Conservation (phyloP, 352 stramenopile genomes). For the Pythium plurisporium region DNA sequence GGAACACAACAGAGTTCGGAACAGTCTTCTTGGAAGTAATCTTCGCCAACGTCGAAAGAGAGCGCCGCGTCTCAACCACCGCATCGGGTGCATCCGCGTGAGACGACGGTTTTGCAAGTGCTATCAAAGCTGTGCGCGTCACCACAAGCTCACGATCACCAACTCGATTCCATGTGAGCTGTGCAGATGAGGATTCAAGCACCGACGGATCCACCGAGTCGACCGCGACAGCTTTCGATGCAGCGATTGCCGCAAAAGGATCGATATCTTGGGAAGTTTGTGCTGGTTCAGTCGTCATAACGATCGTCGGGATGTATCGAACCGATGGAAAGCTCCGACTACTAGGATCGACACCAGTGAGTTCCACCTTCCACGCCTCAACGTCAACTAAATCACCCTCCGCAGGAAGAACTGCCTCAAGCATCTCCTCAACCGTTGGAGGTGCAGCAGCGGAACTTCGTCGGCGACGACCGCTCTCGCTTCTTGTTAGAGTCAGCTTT, state of each 20-base stretch:
- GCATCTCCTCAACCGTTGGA: constrained; percentile 6
- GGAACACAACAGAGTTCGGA: constrained; percentile 63
- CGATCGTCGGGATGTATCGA: constrained; percentile 26
- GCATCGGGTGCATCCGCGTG: constrained; percentile 26
- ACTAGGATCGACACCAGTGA: constrained; percentile 3
- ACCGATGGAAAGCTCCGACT: constrained; percentile 14
- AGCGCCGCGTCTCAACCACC: constrained; percentile 55
- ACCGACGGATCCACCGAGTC: constrained; percentile 5
- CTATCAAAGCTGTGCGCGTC: constrained; percentile 41
- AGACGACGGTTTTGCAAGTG: constrained; percentile 22
- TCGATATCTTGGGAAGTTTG: constrained; percentile 11
- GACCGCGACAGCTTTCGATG: constrained; percentile 11
- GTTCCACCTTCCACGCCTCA: constrained; percentile 19
- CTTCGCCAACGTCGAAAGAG: constrained; percentile 46
- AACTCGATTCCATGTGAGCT: constrained; percentile 29
- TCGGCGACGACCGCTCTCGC: constrained; percentile 15
- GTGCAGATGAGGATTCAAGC: constrained; percentile 7
- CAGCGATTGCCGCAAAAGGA: constrained; percentile 18
- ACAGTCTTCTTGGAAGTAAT: constrained; percentile 54
- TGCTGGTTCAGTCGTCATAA: constrained; percentile 4
- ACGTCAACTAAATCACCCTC: constrained; percentile 27
- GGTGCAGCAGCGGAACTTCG: constrained; percentile 15
- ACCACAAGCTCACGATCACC: constrained; percentile 71
- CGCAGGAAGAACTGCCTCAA: constrained; percentile 10
- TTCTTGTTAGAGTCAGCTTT: constrained; percentile 27